Conservation (phyloP, 2,329 filamentous ascomycete genomes). For the Scedosporium boydii region DNA sequence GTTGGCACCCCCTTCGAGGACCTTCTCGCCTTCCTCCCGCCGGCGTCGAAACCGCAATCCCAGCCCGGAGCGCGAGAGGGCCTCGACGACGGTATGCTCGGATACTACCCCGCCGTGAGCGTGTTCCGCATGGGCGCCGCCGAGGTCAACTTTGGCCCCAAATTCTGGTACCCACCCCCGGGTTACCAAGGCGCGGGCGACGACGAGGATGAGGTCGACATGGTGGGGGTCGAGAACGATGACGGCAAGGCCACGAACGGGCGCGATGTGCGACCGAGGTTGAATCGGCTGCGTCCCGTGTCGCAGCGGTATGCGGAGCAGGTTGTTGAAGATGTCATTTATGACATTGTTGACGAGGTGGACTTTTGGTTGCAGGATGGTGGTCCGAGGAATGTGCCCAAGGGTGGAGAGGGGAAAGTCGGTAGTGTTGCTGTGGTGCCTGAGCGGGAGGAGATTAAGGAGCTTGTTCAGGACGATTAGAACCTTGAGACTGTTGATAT, state of each 20-base stretch:
- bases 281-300: conserved; percentile 38
- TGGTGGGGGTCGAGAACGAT: conserved; percentile 29
- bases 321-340: conserved; percentile 87
- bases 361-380: conserved; percentile 76
- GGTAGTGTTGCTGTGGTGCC: conserved; percentile 32
- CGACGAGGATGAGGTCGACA: conserved; percentile 27
- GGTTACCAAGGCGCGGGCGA: conserved; percentile 33
- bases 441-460: conserved; percentile 51
- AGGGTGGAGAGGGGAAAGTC: conserved; percentile 33
- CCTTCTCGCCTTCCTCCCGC: conserved; percentile 82
- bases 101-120: conserved; percentile 90
- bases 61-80: conserved; percentile 73
- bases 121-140: conserved; percentile 86
- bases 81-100: conserved; percentile 87
- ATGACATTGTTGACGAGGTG: conserved; percentile 89
- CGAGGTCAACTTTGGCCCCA: conserved; percentile 86
- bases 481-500: not conserved
- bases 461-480: conserved; percentile 54
- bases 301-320: conserved; percentile 82
- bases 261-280: conserved; percentile 20
- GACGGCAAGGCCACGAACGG: conserved; percentile 11
- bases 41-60: conserved; percentile 65
- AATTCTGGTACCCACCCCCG: conserved; percentile 82
- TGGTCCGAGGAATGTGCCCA: conserved; percentile 36
- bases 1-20: conserved; percentile 85